Evolutionary conservation across 768 basidiomycete genomes (phyloP).

Genomic region (Cystobasidiopsis lactophilus): DNA sequence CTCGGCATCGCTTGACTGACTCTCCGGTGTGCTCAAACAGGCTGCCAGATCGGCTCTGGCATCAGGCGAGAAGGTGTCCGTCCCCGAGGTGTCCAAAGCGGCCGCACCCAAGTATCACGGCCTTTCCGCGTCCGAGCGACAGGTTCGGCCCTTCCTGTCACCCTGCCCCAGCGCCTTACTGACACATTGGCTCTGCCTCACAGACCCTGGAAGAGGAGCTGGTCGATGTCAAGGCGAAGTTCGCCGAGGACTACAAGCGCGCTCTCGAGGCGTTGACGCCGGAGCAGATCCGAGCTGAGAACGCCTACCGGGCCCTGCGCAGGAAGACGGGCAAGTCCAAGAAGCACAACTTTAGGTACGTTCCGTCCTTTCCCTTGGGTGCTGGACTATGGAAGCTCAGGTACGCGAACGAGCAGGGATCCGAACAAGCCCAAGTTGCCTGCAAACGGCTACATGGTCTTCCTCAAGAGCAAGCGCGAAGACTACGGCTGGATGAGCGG

Average conservation of each 20-base stretch:
- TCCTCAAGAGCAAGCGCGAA: not conserved
- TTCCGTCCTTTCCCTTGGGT: not conserved
- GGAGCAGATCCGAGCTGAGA: constrained; percentile 9
- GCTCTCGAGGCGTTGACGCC: constrained; percentile 6
- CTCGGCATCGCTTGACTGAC: not conserved
- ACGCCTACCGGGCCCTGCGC: not conserved
- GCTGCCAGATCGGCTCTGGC: not conserved
- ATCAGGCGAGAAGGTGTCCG: constrained; percentile 2
- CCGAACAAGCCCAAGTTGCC: constrained; percentile 6
- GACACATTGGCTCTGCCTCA: not conserved
- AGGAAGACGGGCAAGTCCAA: not conserved
- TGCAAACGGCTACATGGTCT: constrained; percentile 7
- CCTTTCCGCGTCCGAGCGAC: not conserved
- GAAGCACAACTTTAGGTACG: constrained; percentile 1
- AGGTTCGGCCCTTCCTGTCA: not conserved
- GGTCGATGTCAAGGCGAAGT: constrained; percentile 1
- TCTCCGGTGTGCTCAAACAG: not conserved
- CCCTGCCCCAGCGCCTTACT: not conserved
- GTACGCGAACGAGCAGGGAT: not conserved
- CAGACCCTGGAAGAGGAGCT: constrained; percentile 2
- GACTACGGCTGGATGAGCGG: not conserved
- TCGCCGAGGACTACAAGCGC: not conserved
- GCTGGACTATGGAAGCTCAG: not conserved
- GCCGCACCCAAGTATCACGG: not conserved
- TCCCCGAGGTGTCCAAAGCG: not conserved